Evolutionary conservation across 352 stramenopile species (phyloP), one percentile per base, ranked within the genome.

Genomic region (Thalassiosira oceanica): DNA sequence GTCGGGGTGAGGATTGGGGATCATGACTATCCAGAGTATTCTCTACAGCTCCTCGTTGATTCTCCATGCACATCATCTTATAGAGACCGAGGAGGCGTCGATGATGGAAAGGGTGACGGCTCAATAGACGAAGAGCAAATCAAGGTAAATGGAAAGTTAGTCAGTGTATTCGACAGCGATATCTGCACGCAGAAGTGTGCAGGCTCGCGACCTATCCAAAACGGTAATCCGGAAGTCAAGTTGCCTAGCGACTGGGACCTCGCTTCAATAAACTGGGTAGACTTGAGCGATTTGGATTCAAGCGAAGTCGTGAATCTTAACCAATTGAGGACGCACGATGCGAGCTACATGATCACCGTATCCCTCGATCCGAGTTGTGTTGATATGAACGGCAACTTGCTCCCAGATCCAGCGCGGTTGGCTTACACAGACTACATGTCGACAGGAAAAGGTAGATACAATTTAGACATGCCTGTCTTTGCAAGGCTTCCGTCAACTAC

Each of bases 391-490:
- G 69, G 62, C 5, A 21, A 74, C 16, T 46, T 24, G 21, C 53
- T 74, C 33, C 56, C 56, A 0, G 50, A 79, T 48, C 61, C 69
- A 18, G 54, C 63, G 1, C 31, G 55, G 0, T 5, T 67, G 10
- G 15, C 61, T 8, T 31, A 69, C 21, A 69, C 10, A 15, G 68
- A 78, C 39, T 70, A 51, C 15, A 44, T 15, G 8, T 70, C 54
- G 18, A 44, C n/a, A 10, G 68, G 68, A 6, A 33, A 42, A 16
- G 61, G 61, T 4, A 74, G 61, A 18, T 78, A 51, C 41, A 80
- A 75, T 43, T 36, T 64, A 0, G 70, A 80, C 44, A 69, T 58
- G n/a, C 56, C 70, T 0, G 68, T 80, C n/a, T 76, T 80, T 67
- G 70, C 56, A n/a, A 66, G 64, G n/a, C 29, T 80, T 31, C 54